Base-by-base conservation (phyloP, 345 rosid species). In the Pistacia vera region DNA sequence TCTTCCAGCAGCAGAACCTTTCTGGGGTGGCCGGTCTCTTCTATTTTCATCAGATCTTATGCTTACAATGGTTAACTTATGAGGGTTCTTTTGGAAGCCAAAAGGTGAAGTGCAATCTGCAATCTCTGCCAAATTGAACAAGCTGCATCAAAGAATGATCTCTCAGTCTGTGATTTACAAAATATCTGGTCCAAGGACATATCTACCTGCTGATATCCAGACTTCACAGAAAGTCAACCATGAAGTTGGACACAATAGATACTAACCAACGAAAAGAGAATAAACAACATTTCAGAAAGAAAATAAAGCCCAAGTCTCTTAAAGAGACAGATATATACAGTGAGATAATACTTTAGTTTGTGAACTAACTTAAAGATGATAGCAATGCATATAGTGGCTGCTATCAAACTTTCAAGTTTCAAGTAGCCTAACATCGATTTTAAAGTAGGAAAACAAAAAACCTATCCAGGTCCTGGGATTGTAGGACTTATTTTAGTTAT, bases 91-190 rank as follows among this genome's bases (percentile, higher is more conserved):
- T 33, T 35, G 73, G 25, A 38, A 78, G 65, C 69, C 35, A 70
- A 81, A 78, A 38, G 70, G 64, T 2, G 48, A 13, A 73, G 72
- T 59, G 57, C 80, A 62, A 80, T 82, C 87, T 84, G 85, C 89
- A 80, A 82, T 81, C 87, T 85, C 90, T 84, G 91, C 87, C 90
- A 87, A 88, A 90, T 80, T 83, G 74, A 86, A 90, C 80, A 85
- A 88, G 91, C 93, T 88, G 91, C 85, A 90, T 81, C 89, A 81
- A 80, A 76, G 80, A 77, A 68, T 79, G 84, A 61, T 30, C 78
- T 70, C 81, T 88, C 86, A 83, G 91, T 80, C 70, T 78, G 70
- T 64, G 78, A 66, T 71, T 73, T 14, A 61, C 62, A 60, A 58
- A 70, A 67, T 65, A 33, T 76, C 74, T 71, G 1, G 46, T 59